Conservation (phyloP, 805 yeast genomes). For the Candida corydali region DNA sequence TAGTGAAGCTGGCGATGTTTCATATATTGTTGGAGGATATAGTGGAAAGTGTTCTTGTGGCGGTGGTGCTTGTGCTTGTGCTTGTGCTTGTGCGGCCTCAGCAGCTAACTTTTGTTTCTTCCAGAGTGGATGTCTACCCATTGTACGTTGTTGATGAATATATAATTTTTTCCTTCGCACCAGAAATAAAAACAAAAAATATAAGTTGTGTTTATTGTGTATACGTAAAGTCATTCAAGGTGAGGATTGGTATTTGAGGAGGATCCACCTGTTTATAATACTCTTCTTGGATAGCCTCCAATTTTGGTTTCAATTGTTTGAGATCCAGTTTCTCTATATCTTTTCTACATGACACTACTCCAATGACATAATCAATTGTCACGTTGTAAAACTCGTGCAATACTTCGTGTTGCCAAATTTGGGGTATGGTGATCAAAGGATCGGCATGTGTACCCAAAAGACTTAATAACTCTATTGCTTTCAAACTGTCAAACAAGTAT, state of each 20-base stretch:
- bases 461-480: constrained; percentile 38
- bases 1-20: constrained; percentile 11
- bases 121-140: constrained; percentile 3
- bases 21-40: constrained; percentile 12
- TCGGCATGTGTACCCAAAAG: constrained; percentile 37
- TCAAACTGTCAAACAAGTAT: constrained; percentile 34
- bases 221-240: constrained; percentile 20
- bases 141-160: not conserved
- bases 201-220: constrained; percentile 1
- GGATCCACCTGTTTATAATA: constrained; percentile 32
- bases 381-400: constrained; percentile 70
- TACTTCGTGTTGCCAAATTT: constrained; percentile 54
- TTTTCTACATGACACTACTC: constrained; percentile 52
- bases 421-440: constrained; percentile 30
- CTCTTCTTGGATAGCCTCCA: constrained; percentile 24
- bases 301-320: constrained; percentile 22
- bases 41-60: constrained; percentile 1
- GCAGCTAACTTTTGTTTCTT: not conserved
- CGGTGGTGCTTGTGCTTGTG: constrained; percentile 1
- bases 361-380: constrained; percentile 65
- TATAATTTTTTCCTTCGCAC: no score
- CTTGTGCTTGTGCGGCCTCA: constrained; percentile 6
- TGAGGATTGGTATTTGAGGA: constrained; percentile 26
- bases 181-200: not conserved
- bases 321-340: constrained; percentile 34